Percentiles rank a stretch among this genome's conserved stretches.
Conservation (phyloP, 1,284 basidiomycete genomes). For the Rhodotorula sp. region DNA sequence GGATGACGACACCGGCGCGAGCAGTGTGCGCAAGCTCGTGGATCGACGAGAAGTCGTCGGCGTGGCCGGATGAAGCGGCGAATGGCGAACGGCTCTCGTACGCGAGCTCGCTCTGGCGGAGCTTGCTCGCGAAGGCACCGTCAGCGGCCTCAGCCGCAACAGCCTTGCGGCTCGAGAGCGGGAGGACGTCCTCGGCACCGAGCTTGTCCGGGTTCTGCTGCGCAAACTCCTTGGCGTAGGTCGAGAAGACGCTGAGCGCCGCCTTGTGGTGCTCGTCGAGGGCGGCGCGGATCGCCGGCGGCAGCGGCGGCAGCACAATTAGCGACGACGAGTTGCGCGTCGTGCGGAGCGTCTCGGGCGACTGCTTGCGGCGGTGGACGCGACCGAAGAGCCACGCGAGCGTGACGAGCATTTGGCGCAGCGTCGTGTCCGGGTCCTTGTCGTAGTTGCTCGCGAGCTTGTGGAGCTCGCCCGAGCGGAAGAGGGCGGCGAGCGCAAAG, state of each 20-base stretch:
- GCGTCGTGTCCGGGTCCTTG: slow-evolving; percentile 52
- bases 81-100: slow-evolving; percentile 60
- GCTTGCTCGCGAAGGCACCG: slow-evolving; percentile 49
- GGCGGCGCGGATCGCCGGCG: slow-evolving; percentile 52
- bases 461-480: slow-evolving; percentile 63
- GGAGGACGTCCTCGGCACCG: slow-evolving; percentile 55
- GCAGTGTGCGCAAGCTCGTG: slow-evolving; percentile 56
- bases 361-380: slow-evolving; percentile 57
- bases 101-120: slow-evolving; percentile 53
- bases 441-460: slow-evolving; percentile 56
- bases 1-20: slow-evolving; percentile 59
- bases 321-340: slow-evolving; percentile 60
- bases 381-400: slow-evolving; percentile 65
- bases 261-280: slow-evolving; percentile 59
- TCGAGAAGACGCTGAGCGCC: slow-evolving; percentile 59
- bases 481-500: slow-evolving; percentile 62
- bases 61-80: slow-evolving; percentile 65
- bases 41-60: slow-evolving; percentile 59
- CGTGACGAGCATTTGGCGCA: slow-evolving; percentile 59
- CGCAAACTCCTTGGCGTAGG: slow-evolving; percentile 60
- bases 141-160: slow-evolving; percentile 47
- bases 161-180: slow-evolving; percentile 50
- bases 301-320: slow-evolving; percentile 61
- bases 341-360: slow-evolving; percentile 52
- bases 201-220: slow-evolving; percentile 52